Percentiles rank a stretch among this genome's conserved stretches.
Conservation (phyloP, 2,329 filamentous ascomycete species). For the Fusarium xylarioides region DNA sequence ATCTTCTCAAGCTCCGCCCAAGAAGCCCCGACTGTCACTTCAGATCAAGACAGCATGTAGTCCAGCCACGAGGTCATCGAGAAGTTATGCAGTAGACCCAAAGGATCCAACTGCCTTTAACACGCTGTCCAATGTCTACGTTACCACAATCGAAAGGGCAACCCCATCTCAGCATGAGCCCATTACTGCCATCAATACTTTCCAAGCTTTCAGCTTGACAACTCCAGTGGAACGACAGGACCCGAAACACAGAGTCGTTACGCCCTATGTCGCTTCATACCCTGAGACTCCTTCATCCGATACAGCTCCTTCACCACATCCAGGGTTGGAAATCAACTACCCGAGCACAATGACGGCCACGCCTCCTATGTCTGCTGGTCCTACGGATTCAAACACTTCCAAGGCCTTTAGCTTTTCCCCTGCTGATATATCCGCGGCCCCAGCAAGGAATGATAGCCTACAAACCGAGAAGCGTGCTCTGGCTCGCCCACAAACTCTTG, state of each 20-base stretch:
- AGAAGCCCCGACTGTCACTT: conserved; percentile 66
- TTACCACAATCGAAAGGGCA: conserved; percentile 68
- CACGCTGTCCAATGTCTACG: conserved; percentile 72
- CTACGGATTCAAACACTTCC: conserved; percentile 53
- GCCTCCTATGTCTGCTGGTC: conserved; percentile 64
- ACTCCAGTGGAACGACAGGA: conserved; percentile 46
- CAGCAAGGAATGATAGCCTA: neutral
- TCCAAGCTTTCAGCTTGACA: conserved; percentile 45
- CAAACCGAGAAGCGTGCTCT: conserved; percentile 29
- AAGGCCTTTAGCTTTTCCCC: conserved; percentile 59
- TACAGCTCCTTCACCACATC: conserved; percentile 58
- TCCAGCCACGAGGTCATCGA: conserved; percentile 48
- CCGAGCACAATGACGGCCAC: conserved; percentile 69
- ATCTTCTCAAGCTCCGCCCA: conserved; percentile 50
- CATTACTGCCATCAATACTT: conserved; percentile 59
- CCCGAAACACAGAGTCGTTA: conserved; percentile 49
- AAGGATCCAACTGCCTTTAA: conserved; percentile 71
- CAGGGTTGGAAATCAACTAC: conserved; percentile 55
- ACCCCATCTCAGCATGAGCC: conserved; percentile 59
- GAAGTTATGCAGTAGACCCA: conserved; percentile 56
- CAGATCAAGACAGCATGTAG: conserved; percentile 59
- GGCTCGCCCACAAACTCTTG: conserved; percentile 22
- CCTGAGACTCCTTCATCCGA: conserved; percentile 65
- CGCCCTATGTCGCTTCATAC: conserved; percentile 56
- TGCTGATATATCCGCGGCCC: conserved; percentile 43